Base-by-base conservation (phyloP, 495 filamentous ascomycete species). In the Elasticomyces elasticus region DNA sequence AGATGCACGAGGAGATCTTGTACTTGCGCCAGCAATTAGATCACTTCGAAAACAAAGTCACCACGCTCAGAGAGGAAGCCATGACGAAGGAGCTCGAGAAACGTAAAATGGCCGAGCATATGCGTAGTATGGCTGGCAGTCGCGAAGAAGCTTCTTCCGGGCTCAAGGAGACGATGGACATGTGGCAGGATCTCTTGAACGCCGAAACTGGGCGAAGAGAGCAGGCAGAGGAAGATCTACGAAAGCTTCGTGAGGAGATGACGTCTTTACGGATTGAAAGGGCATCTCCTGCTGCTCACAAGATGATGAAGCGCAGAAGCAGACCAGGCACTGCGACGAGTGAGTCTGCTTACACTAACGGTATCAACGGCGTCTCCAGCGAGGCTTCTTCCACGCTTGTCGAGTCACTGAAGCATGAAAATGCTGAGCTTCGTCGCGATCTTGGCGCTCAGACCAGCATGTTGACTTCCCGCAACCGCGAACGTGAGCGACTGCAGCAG, bases 361-460 rank as follows among this genome's bases (percentile, higher is more conserved):
- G 76, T 38, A 71, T 76, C 26, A 78, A 76, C 60, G 73, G 74
- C 6, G 67, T 69, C 35, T 60, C 70, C n/a, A 83, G 79, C 56
- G 79, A 77, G 7, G 66, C 76, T 12, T 74, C 69, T 42, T 82
- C 76, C 61, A 91, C 87, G 0, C 69, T 94, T 27, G 80, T 91
- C 23, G 86, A 91, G 43, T 82, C 91, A 55, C 73, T 96, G 25
- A 83, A 86, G 45, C 87, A 89, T 58, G 92, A 97, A 64, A 97
- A 96, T 61, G 87, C 88, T 12, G 90, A 95, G 63, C 72, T 98
- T 15, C 79, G 87, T 30, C 84, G 90, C 43, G 90, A 97, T 66
- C 85, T 97, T 25, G 87, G 89, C 53, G 92, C 94, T 11, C 92
- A 98, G 67, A 94, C 89, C 0, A 95, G 89, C 0, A 98, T 97